phyloP scores from a whole-genome alignment of 2,329 filamentous ascomycete genomes.

The Escovopsis sp. region DNA sequence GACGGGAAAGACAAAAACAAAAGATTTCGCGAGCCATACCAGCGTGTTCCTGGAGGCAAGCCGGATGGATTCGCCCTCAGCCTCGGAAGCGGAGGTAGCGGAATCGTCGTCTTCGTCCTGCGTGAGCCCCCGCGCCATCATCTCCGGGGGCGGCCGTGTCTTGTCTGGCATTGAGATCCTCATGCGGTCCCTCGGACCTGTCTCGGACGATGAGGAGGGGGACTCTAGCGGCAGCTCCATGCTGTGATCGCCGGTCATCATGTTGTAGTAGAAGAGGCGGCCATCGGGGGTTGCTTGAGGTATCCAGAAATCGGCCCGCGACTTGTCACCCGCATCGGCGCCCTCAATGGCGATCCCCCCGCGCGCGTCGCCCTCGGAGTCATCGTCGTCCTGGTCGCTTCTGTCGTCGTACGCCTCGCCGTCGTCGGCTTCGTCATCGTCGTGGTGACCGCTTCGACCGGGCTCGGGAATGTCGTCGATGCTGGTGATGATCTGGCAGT shows the following conservation, averaged over 20 bases:
- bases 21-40: too few relatives aligned
- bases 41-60: constrained; percentile 53
- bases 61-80: constrained; percentile 61
- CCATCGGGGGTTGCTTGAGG: constrained; percentile 92
- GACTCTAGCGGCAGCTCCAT: constrained; percentile 92
- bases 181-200: constrained; percentile 74
- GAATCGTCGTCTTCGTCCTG: constrained; percentile 87
- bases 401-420: constrained; percentile 53
- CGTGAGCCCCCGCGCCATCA: constrained; percentile 71
- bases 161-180: constrained; percentile 81
- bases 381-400: constrained; percentile 47
- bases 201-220: constrained; percentile 65
- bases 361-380: constrained; percentile 45
- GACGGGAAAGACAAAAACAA: too few relatives aligned
- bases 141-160: constrained; percentile 75
- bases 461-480: constrained; percentile 57
- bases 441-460: constrained; percentile 37
- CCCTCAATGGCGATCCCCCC: constrained; percentile 56
- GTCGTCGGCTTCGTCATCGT: constrained; percentile 50
- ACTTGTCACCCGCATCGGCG: constrained; percentile 46
- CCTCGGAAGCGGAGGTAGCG: constrained; percentile 66
- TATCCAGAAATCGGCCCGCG: constrained; percentile 94
- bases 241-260: constrained; percentile 84
- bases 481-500: constrained; percentile 74
- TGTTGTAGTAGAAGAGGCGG: constrained; percentile 94